A percentile compares a stretch with the other conserved stretches of the same genome.
Evolutionary conservation across 176 grass and related monocot genomes (phyloP).

Genomic region (Zoysia japonica): DNA sequence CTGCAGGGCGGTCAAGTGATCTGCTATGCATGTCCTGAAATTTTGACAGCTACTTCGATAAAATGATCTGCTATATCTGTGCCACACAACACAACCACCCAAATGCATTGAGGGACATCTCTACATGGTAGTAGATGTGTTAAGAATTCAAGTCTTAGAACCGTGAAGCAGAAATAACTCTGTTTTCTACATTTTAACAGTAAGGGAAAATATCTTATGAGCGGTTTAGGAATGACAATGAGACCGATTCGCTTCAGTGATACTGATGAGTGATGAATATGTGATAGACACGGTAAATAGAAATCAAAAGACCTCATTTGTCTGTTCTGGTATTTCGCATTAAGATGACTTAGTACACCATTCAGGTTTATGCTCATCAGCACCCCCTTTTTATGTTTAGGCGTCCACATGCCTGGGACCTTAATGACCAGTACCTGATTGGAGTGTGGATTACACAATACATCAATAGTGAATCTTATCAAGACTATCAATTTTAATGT

Average conservation of each 20-base stretch:
- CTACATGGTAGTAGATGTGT: not conserved
- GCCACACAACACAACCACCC: not conserved
- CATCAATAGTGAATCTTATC: conserved; percentile 11
- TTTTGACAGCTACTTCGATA: conserved; percentile 1
- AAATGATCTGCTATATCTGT: conserved; percentile 12
- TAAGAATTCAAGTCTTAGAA: not conserved
- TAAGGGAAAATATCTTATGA: not conserved
- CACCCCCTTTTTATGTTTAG: not conserved
- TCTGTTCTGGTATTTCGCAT: conserved; percentile 23
- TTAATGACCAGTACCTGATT: conserved; percentile 21
- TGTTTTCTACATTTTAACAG: not conserved
- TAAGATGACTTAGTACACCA: conserved; percentile 16
- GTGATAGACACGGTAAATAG: not conserved
- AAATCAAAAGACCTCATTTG: not conserved
- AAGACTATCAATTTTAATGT: conserved; percentile 21
- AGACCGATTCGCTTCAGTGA: not conserved
- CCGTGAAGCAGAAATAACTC: not conserved
- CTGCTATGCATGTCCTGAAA: not conserved
- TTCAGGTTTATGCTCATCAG: conserved; percentile 26
- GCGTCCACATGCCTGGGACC: conserved; percentile 23
- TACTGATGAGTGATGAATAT: not conserved
- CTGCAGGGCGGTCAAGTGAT: not conserved
- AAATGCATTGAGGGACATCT: not conserved
- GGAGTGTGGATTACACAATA: not conserved
- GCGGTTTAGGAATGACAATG: not conserved